phyloP scores from a whole-genome alignment of 2,329 filamentous ascomycete genomes.

The Xylariaceae sp. region DNA sequence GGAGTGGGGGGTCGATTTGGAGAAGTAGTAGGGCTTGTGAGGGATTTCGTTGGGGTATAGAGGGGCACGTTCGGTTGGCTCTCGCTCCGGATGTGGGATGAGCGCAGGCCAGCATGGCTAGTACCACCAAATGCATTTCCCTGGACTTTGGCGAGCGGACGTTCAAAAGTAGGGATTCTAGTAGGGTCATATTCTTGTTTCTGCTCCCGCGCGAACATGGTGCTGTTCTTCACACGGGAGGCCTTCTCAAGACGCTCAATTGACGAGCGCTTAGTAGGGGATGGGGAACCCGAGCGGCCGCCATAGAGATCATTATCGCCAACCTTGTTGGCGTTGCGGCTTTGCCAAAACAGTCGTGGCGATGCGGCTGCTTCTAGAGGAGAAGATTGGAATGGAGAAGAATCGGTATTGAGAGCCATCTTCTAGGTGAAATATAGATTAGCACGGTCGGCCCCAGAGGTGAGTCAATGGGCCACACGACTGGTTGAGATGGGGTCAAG shows the following conservation, averaged over 20 bases:
- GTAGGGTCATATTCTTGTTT: conserved; percentile 89
- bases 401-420: conserved; percentile 63
- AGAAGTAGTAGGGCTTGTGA: conserved; percentile 27
- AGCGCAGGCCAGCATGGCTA: conserved; percentile 48
- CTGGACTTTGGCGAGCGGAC: conserved; percentile 72
- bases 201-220: conserved; percentile 88
- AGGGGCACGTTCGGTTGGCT: conserved; percentile 57
- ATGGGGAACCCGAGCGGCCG: conserved; percentile 55
- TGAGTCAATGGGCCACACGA: conserved; percentile 17
- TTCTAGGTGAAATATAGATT: conserved; percentile 46
- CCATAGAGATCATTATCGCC: conserved; percentile 65
- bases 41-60: conserved; percentile 48
- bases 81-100: conserved; percentile 48
- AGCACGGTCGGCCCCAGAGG: conserved; percentile 23
- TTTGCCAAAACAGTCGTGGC: conserved; percentile 88
- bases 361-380: conserved; percentile 64
- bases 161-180: conserved; percentile 69
- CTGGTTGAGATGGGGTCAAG: conserved; percentile 4
- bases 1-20: conserved; percentile 43
- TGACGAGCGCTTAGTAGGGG: conserved; percentile 75
- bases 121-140: conserved; percentile 62
- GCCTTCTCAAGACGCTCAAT: conserved; percentile 94
- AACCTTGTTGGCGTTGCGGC: conserved; percentile 55
- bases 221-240: conserved; percentile 96
- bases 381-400: conserved; percentile 80